Conservation (phyloP, 2,329 filamentous ascomycete genomes). For the Fusarium neocosmosporiellum region DNA sequence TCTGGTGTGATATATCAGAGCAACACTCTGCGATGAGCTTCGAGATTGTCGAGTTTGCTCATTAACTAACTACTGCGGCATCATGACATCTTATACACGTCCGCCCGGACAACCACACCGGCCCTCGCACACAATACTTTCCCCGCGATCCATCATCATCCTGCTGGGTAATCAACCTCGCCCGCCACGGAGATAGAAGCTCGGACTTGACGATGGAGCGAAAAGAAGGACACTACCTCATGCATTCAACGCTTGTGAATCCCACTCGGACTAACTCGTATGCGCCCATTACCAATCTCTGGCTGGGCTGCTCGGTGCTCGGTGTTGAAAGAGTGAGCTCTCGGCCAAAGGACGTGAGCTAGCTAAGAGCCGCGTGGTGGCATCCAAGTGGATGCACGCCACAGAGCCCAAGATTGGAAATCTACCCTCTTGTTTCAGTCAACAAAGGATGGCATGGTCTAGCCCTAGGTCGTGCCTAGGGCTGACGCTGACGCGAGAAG, state of each 20-base stretch:
- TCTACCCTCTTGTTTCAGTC: neutral
- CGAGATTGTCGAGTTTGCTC: slow-evolving; percentile 4
- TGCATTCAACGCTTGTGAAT: neutral
- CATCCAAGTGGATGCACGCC: neutral
- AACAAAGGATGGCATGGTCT: slow-evolving; percentile 12
- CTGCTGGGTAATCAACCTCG: slow-evolving; percentile 20
- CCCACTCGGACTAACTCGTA: slow-evolving; percentile 29
- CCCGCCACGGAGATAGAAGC: neutral
- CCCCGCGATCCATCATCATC: neutral
- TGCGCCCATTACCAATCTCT: slow-evolving; percentile 40
- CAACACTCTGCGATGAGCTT: slow-evolving; percentile 2
- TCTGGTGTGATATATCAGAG: neutral
- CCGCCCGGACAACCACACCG: neutral
- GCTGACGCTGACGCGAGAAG: slow-evolving; percentile 32
- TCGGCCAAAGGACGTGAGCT: neutral
- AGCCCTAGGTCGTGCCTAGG: slow-evolving; percentile 38
- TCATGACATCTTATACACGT: slow-evolving; percentile 33
- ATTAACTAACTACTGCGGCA: neutral
- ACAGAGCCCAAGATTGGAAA: neutral
- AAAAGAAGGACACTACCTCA: neutral
- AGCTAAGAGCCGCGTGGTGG: neutral
- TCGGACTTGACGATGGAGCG: neutral
- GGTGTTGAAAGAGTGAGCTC: neutral
- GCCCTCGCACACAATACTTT: neutral
- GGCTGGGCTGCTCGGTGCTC: slow-evolving; percentile 16